Conservation (phyloP, 768 basidiomycete species). For the Boletus patriciae region DNA sequence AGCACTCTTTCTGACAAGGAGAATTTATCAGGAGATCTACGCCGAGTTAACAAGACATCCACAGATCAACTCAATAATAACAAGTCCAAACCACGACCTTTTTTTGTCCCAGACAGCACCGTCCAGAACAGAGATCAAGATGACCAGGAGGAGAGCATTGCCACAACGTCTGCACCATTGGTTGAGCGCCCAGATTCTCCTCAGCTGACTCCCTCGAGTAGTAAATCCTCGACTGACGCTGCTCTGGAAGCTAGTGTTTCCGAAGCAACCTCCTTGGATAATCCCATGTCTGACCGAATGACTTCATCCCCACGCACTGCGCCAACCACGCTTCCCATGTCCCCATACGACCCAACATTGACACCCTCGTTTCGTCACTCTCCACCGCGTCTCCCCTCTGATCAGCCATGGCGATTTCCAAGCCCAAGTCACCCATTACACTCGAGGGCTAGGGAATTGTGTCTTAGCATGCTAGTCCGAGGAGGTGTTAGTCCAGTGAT, state of each 20-base stretch:
- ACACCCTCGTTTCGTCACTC: constrained; percentile 81
- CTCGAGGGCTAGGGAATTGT: constrained; percentile 60
- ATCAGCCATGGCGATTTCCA: constrained; percentile 81
- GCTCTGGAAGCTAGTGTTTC: background rate
- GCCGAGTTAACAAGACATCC: constrained; percentile 28
- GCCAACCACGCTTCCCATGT: constrained; percentile 48
- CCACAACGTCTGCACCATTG: constrained; percentile 24
- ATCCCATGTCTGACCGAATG: constrained; percentile 7
- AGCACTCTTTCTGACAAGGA: constrained; percentile 35
- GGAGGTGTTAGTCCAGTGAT: constrained; percentile 51
- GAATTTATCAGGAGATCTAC: constrained; percentile 33
- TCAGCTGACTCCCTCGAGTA: constrained; percentile 12
- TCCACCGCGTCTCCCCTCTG: constrained; percentile 68
- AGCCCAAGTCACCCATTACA: constrained; percentile 79
- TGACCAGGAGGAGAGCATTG: constrained; percentile 11
- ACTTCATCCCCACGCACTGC: constrained; percentile 28
- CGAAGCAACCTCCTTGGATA: background rate
- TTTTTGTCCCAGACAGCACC: constrained; percentile 19
- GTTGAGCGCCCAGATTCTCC: constrained; percentile 29
- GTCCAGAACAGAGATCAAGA: constrained; percentile 13
- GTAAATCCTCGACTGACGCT: background rate
- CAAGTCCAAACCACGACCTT: constrained; percentile 23
- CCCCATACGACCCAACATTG: constrained; percentile 72
- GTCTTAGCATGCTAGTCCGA: constrained; percentile 61
- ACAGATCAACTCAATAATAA: constrained; percentile 17